phyloP scores from a whole-genome alignment of 805 yeast species.

The Schwanniomyces sp. region DNA sequence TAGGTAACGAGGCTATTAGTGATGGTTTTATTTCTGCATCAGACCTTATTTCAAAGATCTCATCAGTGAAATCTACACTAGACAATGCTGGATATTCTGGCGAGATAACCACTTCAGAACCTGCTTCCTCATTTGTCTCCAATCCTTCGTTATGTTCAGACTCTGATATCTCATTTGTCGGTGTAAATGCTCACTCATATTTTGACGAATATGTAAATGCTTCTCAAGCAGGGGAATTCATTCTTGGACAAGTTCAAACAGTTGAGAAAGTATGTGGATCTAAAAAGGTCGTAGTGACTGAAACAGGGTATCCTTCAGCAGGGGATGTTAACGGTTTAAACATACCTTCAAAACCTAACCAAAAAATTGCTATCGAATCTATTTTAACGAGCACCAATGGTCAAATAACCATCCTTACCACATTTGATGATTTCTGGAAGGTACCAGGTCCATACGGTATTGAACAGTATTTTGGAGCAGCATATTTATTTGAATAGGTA shows the following conservation, averaged over 20 bases:
- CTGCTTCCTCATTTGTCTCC: constrained; percentile 69
- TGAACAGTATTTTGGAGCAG: constrained; percentile 84
- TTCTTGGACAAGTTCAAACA: constrained; percentile 58
- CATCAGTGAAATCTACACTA: constrained; percentile 59
- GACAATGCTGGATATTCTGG: constrained; percentile 75
- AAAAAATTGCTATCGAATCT: constrained; percentile 62
- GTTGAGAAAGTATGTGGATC: constrained; percentile 57
- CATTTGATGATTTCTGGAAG: constrained; percentile 88
- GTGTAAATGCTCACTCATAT: constrained; percentile 85
- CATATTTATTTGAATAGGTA: constrained; percentile 30
- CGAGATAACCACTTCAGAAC: constrained; percentile 79
- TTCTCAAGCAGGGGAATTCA: constrained; percentile 66
- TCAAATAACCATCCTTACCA: constrained; percentile 70
- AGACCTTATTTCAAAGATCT: constrained; percentile 65
- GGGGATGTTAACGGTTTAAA: constrained; percentile 74
- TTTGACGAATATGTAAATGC: constrained; percentile 68
- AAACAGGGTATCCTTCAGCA: constrained; percentile 85
- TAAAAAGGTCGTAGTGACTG: constrained; percentile 63
- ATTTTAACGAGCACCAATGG: constrained; percentile 59
- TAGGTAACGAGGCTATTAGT: constrained; percentile 87
- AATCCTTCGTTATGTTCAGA: constrained; percentile 68
- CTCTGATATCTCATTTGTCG: constrained; percentile 77
- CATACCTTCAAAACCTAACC: constrained; percentile 70
- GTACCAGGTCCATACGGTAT: constrained; percentile 77
- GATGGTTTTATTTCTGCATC: constrained; percentile 58